A percentile compares a stretch with the other conserved stretches of the same genome.
These are phyloP conservation scores for Tulasnella sp. DNA, from an alignment of 768 basidiomycete genomes.

Conservation along the genomic window DNA sequence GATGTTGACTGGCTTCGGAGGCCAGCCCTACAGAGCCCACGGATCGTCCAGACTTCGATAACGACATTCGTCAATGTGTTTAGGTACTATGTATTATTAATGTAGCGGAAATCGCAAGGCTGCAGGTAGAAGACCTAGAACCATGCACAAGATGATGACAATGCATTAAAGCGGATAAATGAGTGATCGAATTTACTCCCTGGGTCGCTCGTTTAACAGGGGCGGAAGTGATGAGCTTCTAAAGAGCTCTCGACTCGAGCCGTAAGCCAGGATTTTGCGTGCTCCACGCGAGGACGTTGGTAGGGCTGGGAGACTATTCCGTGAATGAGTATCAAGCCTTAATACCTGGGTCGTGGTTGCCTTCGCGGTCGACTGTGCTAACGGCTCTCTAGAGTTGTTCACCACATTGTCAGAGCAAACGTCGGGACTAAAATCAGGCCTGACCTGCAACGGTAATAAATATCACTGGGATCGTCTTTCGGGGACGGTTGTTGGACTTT, in stretches of 20 bases:
- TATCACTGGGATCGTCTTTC: neutral
- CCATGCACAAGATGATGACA: neutral
- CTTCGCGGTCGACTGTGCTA: neutral
- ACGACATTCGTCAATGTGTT: neutral
- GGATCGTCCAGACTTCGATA: no score
- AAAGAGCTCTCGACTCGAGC: neutral
- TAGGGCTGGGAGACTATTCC: neutral
- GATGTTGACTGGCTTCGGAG: conserved; percentile 17
- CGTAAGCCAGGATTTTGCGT: neutral
- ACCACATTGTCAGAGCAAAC: neutral
- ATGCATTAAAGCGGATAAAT: neutral
- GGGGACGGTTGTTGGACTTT: neutral
- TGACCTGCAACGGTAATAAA: neutral
- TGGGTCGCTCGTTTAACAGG: neutral
- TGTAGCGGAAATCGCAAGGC: neutral
- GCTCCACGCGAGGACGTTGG: neutral
- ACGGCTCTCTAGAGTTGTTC: neutral
- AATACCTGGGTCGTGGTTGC: neutral
- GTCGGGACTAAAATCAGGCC: neutral
- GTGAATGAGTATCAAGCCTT: neutral
- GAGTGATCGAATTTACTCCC: neutral
- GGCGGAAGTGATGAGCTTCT: neutral
- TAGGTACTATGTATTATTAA: neutral
- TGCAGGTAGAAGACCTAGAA: neutral
- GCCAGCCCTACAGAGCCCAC: no score